These are phyloP conservation scores for Aspergillus bombycis DNA, from an alignment of 2,329 filamentous ascomycete genomes.

Conservation along the genomic window DNA sequence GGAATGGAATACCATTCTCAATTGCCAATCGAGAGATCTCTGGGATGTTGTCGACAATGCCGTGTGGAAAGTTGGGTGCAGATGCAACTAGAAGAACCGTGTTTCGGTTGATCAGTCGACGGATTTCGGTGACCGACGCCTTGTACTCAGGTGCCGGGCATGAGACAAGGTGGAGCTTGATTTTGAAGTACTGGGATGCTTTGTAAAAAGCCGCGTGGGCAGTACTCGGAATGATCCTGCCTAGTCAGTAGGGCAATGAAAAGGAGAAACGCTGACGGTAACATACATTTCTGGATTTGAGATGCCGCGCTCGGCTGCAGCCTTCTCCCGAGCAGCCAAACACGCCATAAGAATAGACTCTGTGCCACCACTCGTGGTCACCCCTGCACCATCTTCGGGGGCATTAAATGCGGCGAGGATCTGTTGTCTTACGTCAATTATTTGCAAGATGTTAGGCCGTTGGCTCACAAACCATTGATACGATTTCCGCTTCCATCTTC, in stretches of 20 bases:
- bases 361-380: slow-evolving; percentile 89
- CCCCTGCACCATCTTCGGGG: slow-evolving; percentile 78
- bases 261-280: slow-evolving; percentile 16
- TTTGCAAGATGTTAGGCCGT: not conserved
- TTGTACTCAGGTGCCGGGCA: slow-evolving; percentile 86
- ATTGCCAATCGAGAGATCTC: slow-evolving; percentile 80
- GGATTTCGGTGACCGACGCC: slow-evolving; percentile 73
- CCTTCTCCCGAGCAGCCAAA: slow-evolving; percentile 86
- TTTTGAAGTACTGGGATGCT: slow-evolving; percentile 94
- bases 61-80: slow-evolving; percentile 96
- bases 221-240: slow-evolving; percentile 87
- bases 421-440: slow-evolving; percentile 32
- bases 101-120: slow-evolving; percentile 88
- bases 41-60: slow-evolving; percentile 94
- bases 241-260: no score
- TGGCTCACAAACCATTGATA: slow-evolving; percentile 76
- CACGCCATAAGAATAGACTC: slow-evolving; percentile 98
- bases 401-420: slow-evolving; percentile 83
- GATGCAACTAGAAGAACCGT: slow-evolving; percentile 91
- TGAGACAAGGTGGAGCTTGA: slow-evolving; percentile 85
- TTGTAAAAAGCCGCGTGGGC: slow-evolving; percentile 98
- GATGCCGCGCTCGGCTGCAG: slow-evolving; percentile 78
- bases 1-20: slow-evolving; percentile 75
- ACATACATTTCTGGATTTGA: slow-evolving; percentile 91
- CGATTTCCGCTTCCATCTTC: slow-evolving; percentile 99